phyloP scores from a whole-genome alignment of 2,329 filamentous ascomycete genomes.

The Tricladium varicosporioides region DNA sequence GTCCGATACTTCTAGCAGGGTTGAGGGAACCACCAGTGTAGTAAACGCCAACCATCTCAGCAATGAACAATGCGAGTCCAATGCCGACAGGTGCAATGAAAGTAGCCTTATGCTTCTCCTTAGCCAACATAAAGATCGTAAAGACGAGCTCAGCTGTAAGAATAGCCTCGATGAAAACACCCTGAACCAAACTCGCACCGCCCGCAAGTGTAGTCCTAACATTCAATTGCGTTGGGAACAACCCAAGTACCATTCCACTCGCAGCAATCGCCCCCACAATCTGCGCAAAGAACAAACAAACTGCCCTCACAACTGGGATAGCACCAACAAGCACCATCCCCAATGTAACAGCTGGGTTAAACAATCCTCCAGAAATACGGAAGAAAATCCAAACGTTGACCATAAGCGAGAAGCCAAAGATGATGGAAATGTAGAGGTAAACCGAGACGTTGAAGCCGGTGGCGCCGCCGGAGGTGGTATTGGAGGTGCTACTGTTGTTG shows the following conservation, averaged over 20 bases:
- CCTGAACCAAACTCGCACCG: slow-evolving; percentile 1
- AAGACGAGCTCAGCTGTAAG: not conserved
- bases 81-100: slow-evolving; percentile 49
- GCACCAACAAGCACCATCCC: slow-evolving; percentile 35
- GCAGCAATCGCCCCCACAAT: slow-evolving; percentile 36
- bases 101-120: slow-evolving; percentile 43
- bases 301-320: slow-evolving; percentile 27
- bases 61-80: slow-evolving; percentile 45
- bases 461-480: slow-evolving; percentile 42
- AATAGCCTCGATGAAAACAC: slow-evolving; percentile 2
- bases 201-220: slow-evolving; percentile 14
- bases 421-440: slow-evolving; percentile 30
- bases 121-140: slow-evolving; percentile 11
- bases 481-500: slow-evolving; percentile 14
- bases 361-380: slow-evolving; percentile 46
- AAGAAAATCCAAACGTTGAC: slow-evolving; percentile 54
- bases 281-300: slow-evolving; percentile 31
- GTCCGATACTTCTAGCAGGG: slow-evolving; percentile 46
- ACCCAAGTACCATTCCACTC: slow-evolving; percentile 38
- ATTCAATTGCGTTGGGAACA: slow-evolving; percentile 12
- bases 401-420: slow-evolving; percentile 36
- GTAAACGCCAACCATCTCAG: slow-evolving; percentile 37
- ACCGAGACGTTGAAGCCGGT: slow-evolving; percentile 45
- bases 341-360: slow-evolving; percentile 44
- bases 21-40: slow-evolving; percentile 49